Evolutionary conservation across 2,329 filamentous ascomycete genomes (phyloP).

Genomic region (Ceratocystiopsis sp.): DNA sequence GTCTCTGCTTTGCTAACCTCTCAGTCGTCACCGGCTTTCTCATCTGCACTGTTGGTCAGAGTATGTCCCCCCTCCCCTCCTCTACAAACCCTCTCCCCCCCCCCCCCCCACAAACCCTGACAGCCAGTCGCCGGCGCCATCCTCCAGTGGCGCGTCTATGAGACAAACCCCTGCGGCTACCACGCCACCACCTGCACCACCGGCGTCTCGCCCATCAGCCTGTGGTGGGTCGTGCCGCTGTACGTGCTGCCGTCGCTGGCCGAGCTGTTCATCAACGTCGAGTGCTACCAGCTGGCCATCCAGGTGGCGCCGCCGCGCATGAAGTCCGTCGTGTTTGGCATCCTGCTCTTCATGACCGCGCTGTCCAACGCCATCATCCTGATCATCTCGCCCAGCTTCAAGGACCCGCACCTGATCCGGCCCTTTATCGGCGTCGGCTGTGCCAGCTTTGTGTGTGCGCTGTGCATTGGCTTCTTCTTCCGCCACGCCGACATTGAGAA

Average conservation of each 20-base stretch:
- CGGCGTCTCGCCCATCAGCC: constrained; percentile 24
- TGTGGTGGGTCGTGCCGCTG: constrained; percentile 33
- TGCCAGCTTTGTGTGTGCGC: no score
- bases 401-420: no score
- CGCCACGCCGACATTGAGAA: no score
- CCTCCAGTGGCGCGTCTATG: constrained; percentile 42
- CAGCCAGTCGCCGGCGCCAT: constrained; percentile 36
- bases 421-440: no score
- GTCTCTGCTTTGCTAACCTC: background rate
- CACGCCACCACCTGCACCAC: constrained; percentile 22
- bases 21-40: no score
- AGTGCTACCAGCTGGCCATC: constrained; percentile 49
- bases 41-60: no score
- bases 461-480: no score
- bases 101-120: no score
- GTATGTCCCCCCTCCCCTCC: no score
- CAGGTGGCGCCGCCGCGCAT: constrained; percentile 50
- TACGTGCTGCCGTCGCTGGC: constrained; percentile 34
- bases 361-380: constrained; percentile 28
- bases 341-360: constrained; percentile 40
- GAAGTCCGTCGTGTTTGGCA: constrained; percentile 39
- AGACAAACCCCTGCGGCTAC: constrained; percentile 34
- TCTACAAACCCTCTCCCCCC: constrained; percentile 4
- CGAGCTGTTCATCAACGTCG: constrained; percentile 44
- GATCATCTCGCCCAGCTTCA: no score